Base-by-base conservation (phyloP, 352 stramenopile species). In the Phytophthora tubulina region DNA sequence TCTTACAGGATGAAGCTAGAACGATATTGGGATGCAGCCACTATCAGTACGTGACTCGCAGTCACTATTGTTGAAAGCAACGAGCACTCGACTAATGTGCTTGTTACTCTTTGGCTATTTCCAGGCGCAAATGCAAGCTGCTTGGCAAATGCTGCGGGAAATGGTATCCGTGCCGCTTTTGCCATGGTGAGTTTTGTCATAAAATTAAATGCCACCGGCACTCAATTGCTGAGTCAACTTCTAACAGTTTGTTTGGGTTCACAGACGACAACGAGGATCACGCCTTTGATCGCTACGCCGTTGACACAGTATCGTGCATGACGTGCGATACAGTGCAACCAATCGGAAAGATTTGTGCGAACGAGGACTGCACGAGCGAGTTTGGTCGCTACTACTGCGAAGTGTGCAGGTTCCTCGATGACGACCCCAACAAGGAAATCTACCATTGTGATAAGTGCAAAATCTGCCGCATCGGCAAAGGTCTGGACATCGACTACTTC, bases 371-470 rank as follows among this genome's bases (percentile, higher is more conserved):
- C 74, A 83, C 78, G 55, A 67, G 77, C 39, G 83, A 93, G 8
- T 99, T 98, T 75, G 90, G 92, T 0, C 88, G 88, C 11, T 99
- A 99, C 78, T 97, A 90, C 59, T 99, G 97, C 69, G 84, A 87
- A 35, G 94, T 98, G 52, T 99, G 97, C 77, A 97, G 98, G 70
- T 97, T 99, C 57, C 98, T 96, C 55, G 97, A 99, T 72, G 97
- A 99, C 73, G 85, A 94, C 27, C 63, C 80, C 7, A 86, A 77
- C 48, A 98, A 98, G 67, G 84, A 96, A 45, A 99, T 99, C 39
- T 99, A 99, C 67, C 97, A 99, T 78, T 99, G 97, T 73, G 97
- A 98, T 31, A 99, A 98, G 67, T 99, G 97, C 86, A 99, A 99
- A 73, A 97, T 99, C 17, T 99, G 97, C 75, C 92, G 97, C 53